Conservation (phyloP, 2,329 filamentous ascomycete genomes). For the Anthostomella pinea region DNA sequence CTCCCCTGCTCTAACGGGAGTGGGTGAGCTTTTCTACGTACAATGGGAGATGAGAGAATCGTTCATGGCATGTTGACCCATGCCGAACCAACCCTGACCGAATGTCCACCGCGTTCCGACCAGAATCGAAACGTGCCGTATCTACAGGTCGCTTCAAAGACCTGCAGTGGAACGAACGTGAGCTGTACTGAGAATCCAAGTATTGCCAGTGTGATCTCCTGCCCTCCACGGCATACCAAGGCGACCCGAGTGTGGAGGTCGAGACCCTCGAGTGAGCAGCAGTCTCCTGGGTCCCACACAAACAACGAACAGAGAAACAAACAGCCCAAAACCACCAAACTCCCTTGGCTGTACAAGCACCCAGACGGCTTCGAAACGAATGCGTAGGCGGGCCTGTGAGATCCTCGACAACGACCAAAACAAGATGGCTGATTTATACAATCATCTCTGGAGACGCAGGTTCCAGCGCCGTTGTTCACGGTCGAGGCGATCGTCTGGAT, state of each 20-base stretch:
- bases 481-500: conserved; percentile 34
- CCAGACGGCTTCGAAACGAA: conserved; percentile 12
- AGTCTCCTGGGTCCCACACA: conserved; percentile 10
- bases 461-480: conserved; percentile 27
- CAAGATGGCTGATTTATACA: conserved; percentile 5
- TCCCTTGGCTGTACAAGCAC: conserved; percentile 24
- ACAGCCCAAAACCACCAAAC: conserved; percentile 21
- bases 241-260: conserved; percentile 13
- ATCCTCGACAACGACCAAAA: conserved; percentile 12
- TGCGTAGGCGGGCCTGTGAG: conserved; percentile 9
- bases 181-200: conserved; percentile 24
- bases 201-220: conserved; percentile 25
- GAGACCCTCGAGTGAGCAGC: conserved; percentile 2
- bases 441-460: conserved; percentile 30
- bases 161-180: conserved; percentile 20
- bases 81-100: conserved; percentile 9
- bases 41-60: conserved; percentile 10
- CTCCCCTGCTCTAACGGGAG: conserved; percentile 3
- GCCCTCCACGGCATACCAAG: conserved; percentile 22
- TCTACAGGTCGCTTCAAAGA: conserved; percentile 24
- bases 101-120: conserved; percentile 12
- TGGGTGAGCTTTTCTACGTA: conserved; percentile 16
- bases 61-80: conserved; percentile 8
- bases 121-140: conserved; percentile 18
- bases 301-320: conserved; percentile 23